Evolutionary conservation across 306 rosid genomes (phyloP), one percentile per base, ranked within the genome.

Genomic region (Cicer pinnatifidum): DNA sequence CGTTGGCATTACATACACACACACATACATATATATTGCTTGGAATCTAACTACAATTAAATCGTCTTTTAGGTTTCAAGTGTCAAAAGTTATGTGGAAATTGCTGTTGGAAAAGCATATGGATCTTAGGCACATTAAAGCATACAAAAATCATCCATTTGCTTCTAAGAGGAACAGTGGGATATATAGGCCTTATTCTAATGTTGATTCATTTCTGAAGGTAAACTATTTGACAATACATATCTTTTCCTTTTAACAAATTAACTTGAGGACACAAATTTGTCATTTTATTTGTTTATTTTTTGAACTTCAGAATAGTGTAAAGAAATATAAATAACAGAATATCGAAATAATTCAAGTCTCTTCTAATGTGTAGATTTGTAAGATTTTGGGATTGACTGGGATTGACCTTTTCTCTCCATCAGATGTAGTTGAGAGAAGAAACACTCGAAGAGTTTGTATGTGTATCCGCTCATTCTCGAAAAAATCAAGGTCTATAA

Each of bases 161-260:
- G 72, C 87, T 81, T 72, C 78, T 39, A 44, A 39, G 84, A 78
- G 75, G 66, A 86, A 64, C 70, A 72, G 83, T n/a, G 84, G 85
- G 67, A 86, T 82, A 64, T 86, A 86, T 51, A 83, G 72, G 67
- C 89, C 89, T 15, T 86, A 86, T 78, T 86, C 85, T 11, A 83
- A 86, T 77, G 89, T 86, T n/a, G 89, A 86, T 75, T 86, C 85
- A 43, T 86, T 86, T 76, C 68, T 86, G n/a, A 86, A 86, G 85
- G 89, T 86, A 67, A 64, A 4, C 62, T 39, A 35, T 59, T 62
- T 37, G 12, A 47, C 46, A 33, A 45, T 73, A 66, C 35, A 52
- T 38, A 13, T 12, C 63, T 12, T 50, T 44, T 28, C 35, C 35
- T 28, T 28, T 28, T 28, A 56, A 33, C 41, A 48, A 72, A 58